phyloP scores from a whole-genome alignment of 805 yeast species.

The Zygosaccharomyces siamensis region DNA sequence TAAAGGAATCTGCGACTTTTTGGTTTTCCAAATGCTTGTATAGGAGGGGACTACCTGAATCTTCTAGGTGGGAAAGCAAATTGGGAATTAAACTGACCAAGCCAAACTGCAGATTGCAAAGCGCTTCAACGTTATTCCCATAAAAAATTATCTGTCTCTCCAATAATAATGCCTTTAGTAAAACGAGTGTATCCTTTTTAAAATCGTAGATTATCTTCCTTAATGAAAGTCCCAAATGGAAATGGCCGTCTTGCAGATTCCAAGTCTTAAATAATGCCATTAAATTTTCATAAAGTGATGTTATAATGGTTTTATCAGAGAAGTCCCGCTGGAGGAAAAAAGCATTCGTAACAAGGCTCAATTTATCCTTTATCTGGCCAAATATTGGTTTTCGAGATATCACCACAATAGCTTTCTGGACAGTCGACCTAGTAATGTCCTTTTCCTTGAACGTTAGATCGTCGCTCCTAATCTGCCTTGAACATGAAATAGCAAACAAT shows the following conservation, averaged over 20 bases:
- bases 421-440: slow-evolving; percentile 77
- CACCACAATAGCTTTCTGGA: slow-evolving; percentile 87
- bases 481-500: slow-evolving; percentile 91
- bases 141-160: slow-evolving; percentile 73
- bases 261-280: slow-evolving; percentile 39
- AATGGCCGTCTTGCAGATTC: slow-evolving; percentile 46
- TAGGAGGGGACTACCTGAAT: slow-evolving; percentile 74
- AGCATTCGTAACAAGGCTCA: slow-evolving; percentile 82
- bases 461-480: slow-evolving; percentile 68
- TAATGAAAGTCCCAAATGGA: slow-evolving; percentile 69
- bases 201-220: slow-evolving; percentile 58
- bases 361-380: slow-evolving; percentile 81
- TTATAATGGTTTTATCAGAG: slow-evolving; percentile 61
- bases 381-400: slow-evolving; percentile 83
- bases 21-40: slow-evolving; percentile 49
- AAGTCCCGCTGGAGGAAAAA: slow-evolving; percentile 80
- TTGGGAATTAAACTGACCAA: slow-evolving; percentile 80
- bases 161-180: slow-evolving; percentile 72
- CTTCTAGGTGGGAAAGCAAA: slow-evolving; percentile 62
- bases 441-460: slow-evolving; percentile 52
- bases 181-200: slow-evolving; percentile 52
- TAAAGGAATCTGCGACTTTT: slow-evolving; percentile 59
- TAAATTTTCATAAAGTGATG: slow-evolving; percentile 64
- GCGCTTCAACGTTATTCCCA: slow-evolving; percentile 70
- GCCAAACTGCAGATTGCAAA: slow-evolving; percentile 81